Evolutionary conservation across 139 green algal species (phyloP), one percentile per base, ranked within the genome.

Genomic region (Dunaliella sp.): DNA sequence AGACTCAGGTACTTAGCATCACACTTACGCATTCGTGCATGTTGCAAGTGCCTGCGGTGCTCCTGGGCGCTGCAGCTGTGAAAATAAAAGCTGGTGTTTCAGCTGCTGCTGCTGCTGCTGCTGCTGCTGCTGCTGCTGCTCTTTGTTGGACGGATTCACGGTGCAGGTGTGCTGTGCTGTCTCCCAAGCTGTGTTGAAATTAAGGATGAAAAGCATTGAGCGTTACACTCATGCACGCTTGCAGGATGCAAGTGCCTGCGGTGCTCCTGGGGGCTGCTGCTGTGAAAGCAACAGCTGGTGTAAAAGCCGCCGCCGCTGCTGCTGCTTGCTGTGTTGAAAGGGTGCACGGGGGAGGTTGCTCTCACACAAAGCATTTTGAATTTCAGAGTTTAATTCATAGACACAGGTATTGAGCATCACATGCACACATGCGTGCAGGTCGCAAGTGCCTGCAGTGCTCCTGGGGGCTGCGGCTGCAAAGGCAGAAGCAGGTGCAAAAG

Each of bases 361-460:
- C 48, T 26, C 7, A 16, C 7, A 65, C 48, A 65, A 65, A 7
- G 7, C 48, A 65, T 65, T 65, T 65, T n/a, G n/a, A n/a, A n/a
- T n/a, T n/a, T n/a, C n/a, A n/a, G n/a, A n/a, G n/a, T n/a, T n/a
- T n/a, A n/a, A n/a, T n/a, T n/a, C n/a, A n/a, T n/a, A n/a, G n/a
- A n/a, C 48, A 65, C 48, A 65, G 16, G 48, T 65, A 7, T 65
- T 26, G 7, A 26, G 48, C 48, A 65, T 65, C 48, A 7, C 16
- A 7, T 65, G 48, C 48, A 16, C 48, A 65, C 48, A 65, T 65
- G 48, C 24, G 3, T 3, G 34, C 72, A 83, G 75, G 81, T 75
- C 73, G n/a, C 86, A 28, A 33, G 48, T 81, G 87, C 76, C 32
- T 33, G 26, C 35, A 77, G 77, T 82, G 35, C 59, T 85, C 58